Evolutionary conservation across 108 stramenopile genomes (phyloP), one percentile per base, ranked within the genome.

Genomic region (Discostella pseudostelligera): DNA sequence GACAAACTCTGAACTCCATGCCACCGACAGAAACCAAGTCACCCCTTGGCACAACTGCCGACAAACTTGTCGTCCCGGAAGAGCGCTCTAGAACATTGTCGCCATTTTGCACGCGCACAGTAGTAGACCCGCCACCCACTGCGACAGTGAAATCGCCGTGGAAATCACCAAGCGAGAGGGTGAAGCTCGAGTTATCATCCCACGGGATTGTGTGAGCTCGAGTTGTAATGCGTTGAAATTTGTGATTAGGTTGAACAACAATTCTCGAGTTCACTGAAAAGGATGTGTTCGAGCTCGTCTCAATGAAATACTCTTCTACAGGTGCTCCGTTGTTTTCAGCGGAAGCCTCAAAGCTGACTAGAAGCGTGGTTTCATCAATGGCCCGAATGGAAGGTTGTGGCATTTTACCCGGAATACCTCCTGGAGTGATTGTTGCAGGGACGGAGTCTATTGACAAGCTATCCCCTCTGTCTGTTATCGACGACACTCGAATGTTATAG

Each of bases 131-230:
- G 22, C 29, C 37, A 54, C 81, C 74, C 48, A 84, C 61, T 14
- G 72, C 37, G 7, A 67, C 50, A 16, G 64, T 74, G 57, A 79
- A 87, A 46, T 81, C 81, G 17, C 86, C 86, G 29, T 81, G 76
- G 65, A 78, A 87, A 65, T 80, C 71, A 5, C 82, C 83, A 21
- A 84, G 64, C 11, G 86, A 87, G 24, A 87, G 50, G 32, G 82
- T 77, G 63, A 87, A 87, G 16, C 63, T 69, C 0, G 81, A 80
- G 45, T 29, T 29, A 40, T 44, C 49, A 36, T 46, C 72, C 81
- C 81, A 86, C 0, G 85, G 83, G 16, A 80, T 37, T 16, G 78
- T 84, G 56, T 87, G 86, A 29, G 83, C 86, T 43, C 65, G 51
- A 57, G 86, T 84, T 36, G 64, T 72, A 37, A 87, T 68, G 32